Percentiles rank a stretch among this genome's conserved stretches.
Conservation (phyloP, 2,329 filamentous ascomycete genomes). For the Chrysosporium queenslandicum region DNA sequence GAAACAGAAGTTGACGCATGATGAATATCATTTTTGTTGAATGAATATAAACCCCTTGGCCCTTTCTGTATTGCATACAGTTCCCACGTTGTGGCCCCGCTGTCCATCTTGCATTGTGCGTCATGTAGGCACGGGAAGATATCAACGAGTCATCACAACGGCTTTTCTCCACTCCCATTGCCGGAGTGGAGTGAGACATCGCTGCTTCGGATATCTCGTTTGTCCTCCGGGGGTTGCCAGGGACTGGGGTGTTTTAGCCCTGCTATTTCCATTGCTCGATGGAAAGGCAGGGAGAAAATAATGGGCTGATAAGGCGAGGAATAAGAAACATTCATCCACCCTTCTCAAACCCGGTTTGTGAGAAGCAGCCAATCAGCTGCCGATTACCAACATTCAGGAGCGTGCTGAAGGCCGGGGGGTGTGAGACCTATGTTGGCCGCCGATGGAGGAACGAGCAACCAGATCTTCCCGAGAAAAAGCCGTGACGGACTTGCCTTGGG, state of each 20-base stretch:
- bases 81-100: not conserved
- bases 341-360: not conserved
- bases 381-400: not conserved
- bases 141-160: not conserved
- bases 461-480: too few relatives aligned
- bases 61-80: not conserved
- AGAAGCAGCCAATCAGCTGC: not conserved
- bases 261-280: too few relatives aligned
- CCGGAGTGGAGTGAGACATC: not conserved
- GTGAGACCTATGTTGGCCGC: not conserved
- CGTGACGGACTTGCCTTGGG: too few relatives aligned
- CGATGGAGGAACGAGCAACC: not conserved
- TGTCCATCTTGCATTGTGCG: not conserved
- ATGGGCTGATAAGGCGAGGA: not conserved
- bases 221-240: not conserved
- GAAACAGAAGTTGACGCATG: slow-evolving; percentile 5
- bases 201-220: not conserved
- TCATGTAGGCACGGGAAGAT: not conserved
- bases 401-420: not conserved
- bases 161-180: not conserved
- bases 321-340: too few relatives aligned
- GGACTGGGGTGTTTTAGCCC: not conserved
- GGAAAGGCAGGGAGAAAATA: too few relatives aligned
- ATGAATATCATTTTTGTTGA: not conserved
- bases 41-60: not conserved